Evolutionary conservation across 495 filamentous ascomycete species (phyloP), one percentile per base, ranked within the genome.

Genomic region (Penicillium manginii): DNA sequence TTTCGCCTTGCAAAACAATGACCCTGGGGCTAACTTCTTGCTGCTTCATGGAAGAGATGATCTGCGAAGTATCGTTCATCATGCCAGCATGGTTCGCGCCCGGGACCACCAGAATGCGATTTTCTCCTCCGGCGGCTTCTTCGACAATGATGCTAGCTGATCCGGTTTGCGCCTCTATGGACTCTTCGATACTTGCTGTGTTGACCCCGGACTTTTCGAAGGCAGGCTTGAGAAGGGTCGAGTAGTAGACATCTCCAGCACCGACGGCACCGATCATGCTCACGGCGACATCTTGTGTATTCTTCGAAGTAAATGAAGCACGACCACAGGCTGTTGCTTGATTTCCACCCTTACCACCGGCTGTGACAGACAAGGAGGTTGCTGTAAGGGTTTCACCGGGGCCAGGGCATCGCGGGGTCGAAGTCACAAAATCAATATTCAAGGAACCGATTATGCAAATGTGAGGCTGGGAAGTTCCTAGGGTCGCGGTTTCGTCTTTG

Each of bases 1-100:
- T 87, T 70, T 96, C 91, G 1, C 93, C 76, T 75, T 96, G 92
- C 76, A 94, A 73, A 11, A 96, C 79, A 7, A 92, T 69, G 21
- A 92, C 54, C 55, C 82, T 76, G 7, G 86, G 80, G 5, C 52
- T 58, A 11, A 65, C 66, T 3, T 18, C 6, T 17, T 60, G 58
- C 12, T 21, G 3, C 32, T 58, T 32, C 2, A 62, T 23, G 10
- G 47, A 54, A 26, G 22, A 1, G 12, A 67, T 40, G 43, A 64
- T 64, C 17, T 37, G 45, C 4, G 6, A 21, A 11, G 43, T 54
- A 40, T 50, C 65, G n/a, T 14, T 58, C 63, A 54, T 68, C 58
- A 57, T 61, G 2, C 78, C 65, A 11, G 61, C 73, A 56, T 82
- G 77, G 69, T 96, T 96, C 1, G 91, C 91, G 45, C 87, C 88